Conservation (phyloP, 768 basidiomycete species). For the Pisolithus marmoratus region DNA sequence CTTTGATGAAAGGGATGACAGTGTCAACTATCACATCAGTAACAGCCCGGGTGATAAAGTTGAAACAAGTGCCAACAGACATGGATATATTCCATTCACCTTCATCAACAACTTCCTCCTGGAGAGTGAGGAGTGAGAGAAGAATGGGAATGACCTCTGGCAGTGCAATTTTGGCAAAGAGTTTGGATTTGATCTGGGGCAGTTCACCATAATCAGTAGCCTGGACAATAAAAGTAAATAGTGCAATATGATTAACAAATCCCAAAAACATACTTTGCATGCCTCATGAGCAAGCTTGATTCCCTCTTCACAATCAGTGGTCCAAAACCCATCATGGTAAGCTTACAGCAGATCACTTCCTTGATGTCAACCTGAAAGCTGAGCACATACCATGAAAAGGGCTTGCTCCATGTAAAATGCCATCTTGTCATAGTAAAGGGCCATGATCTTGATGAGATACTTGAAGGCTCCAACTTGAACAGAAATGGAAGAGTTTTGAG, state of each 20-base stretch:
- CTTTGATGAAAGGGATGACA: slow-evolving; percentile 97
- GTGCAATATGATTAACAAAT: background rate
- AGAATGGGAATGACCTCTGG: slow-evolving; percentile 94
- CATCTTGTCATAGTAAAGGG: too few species aligned
- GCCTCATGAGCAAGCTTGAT: too few species aligned
- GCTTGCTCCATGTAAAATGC: slow-evolving; percentile 99
- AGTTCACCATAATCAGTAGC: slow-evolving; percentile 86
- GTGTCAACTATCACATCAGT: slow-evolving; percentile 86
- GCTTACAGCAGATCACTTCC: slow-evolving; percentile 37
- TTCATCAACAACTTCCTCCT: slow-evolving; percentile 95
- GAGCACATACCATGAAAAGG: slow-evolving; percentile 80
- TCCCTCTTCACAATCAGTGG: slow-evolving; percentile 97
- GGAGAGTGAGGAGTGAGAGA: slow-evolving; percentile 79
- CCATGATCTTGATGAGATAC: slow-evolving; percentile 94
- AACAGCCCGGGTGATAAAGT: slow-evolving; percentile 84
- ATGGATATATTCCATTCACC: slow-evolving; percentile 99
- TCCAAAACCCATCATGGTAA: slow-evolving; percentile 99
- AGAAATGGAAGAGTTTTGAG: slow-evolving; percentile 63
- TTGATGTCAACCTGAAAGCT: slow-evolving; percentile 3
- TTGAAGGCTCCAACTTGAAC: slow-evolving; percentile 96
- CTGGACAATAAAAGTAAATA: slow-evolving; percentile 36
- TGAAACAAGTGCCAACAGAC: slow-evolving; percentile 91
- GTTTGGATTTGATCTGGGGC: slow-evolving; percentile 79
- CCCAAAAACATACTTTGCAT: too few species aligned
- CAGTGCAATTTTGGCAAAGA: slow-evolving; percentile 91